Conservation (phyloP, 257 asterid genomes). For the Solanum chilense region DNA sequence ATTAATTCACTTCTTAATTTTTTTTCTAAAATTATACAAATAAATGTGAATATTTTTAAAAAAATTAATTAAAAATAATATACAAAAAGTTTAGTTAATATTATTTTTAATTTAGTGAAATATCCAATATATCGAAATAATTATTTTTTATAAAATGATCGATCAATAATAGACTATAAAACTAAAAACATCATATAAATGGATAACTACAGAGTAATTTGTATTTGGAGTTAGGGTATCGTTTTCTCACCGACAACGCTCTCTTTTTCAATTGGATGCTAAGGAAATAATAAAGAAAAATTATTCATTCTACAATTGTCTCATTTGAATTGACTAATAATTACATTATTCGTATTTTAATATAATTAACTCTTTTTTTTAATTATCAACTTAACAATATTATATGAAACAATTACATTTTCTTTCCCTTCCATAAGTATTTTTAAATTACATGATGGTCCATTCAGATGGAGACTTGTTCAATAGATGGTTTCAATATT, state of each 20-base stretch:
- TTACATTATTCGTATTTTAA: not conserved
- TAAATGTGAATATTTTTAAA: no score
- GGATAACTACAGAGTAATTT: not conserved
- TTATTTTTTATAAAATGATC: no score
- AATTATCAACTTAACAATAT: not conserved
- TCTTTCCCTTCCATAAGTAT: not conserved
- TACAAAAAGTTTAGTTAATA: rapidly evolving
- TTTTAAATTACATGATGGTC: not conserved
- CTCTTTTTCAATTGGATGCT: not conserved
- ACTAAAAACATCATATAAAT: not conserved
- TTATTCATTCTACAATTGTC: not conserved
- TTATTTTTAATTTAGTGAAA: no score
- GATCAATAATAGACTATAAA: rapidly evolving
- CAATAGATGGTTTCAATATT: not conserved
- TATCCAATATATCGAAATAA: rapidly evolving
- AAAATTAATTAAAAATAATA: not conserved
- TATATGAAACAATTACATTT: not conserved
- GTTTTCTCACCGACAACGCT: not conserved
- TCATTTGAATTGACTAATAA: not conserved
- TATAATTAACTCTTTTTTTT: not conserved
- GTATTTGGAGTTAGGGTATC: not conserved
- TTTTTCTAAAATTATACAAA: no score
- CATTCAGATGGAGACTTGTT: not conserved
- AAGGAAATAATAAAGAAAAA: not conserved
- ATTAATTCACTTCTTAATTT: no score